Conservation (phyloP, 495 filamentous ascomycete species). For the Symbiotaphrina buchneri region DNA sequence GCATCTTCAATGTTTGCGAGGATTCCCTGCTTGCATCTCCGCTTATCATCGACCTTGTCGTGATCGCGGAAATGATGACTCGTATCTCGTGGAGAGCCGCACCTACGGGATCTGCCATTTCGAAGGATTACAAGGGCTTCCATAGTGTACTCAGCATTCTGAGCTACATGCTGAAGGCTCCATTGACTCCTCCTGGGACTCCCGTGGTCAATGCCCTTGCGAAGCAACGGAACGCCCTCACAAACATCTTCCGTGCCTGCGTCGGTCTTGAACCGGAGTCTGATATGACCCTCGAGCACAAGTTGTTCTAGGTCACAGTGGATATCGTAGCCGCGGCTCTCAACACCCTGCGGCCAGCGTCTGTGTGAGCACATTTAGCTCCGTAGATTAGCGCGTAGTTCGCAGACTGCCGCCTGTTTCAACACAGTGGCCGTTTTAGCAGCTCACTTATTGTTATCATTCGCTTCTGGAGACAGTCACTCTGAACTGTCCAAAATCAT, state of each 20-base stretch:
- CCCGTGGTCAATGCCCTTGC: conserved; percentile 90
- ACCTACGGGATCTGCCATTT: conserved; percentile 10
- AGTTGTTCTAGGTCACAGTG: conserved; percentile 74
- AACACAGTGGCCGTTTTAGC: background rate
- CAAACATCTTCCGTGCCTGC: conserved; percentile 98
- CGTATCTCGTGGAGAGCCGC: conserved; percentile 76
- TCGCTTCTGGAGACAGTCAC: background rate
- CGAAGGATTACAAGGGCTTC: conserved; percentile 70
- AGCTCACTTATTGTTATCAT: background rate
- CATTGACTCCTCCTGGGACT: conserved; percentile 82
- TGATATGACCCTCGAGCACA: conserved; percentile 99
- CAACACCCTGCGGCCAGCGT: too few relatives aligned
- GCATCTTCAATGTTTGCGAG: conserved; percentile 96
- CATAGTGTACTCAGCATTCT: conserved; percentile 94
- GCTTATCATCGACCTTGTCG: conserved; percentile 86
- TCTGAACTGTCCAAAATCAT: background rate
- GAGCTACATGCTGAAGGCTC: conserved; percentile 97
- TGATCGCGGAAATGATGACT: conserved; percentile 94
- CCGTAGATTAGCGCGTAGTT: background rate
- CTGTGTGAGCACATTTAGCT: conserved; percentile 7
- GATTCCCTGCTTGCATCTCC: conserved; percentile 95
- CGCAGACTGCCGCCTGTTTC: conserved; percentile 1
- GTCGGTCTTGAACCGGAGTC: conserved; percentile 94
- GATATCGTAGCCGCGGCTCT: too few relatives aligned
- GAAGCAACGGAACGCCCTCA: conserved; percentile 87